Evolutionary conservation across 108 stramenopile species (phyloP).

Genomic region (Phaeodactylum tricornutum): DNA sequence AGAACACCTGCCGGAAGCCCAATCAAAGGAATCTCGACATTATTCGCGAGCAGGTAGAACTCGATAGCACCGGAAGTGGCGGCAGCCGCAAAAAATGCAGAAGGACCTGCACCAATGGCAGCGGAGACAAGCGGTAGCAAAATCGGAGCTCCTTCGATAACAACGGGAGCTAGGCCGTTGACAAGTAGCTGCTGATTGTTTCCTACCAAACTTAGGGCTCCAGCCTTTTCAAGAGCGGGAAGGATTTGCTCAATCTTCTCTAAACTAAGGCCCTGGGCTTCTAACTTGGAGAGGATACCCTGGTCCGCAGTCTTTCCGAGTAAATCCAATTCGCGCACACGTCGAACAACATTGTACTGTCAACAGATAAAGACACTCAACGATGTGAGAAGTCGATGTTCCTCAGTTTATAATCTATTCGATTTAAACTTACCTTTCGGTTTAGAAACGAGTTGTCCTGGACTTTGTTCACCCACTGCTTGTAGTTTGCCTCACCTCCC

Average conservation of each 20-base stretch:
- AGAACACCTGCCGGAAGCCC: slow-evolving; percentile 53
- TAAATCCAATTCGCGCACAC: slow-evolving; percentile 77
- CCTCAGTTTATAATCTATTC: neutral
- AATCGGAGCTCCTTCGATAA: slow-evolving; percentile 73
- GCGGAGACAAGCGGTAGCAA: slow-evolving; percentile 65
- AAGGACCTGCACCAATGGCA: slow-evolving; percentile 60
- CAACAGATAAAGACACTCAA: neutral
- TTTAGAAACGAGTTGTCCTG: slow-evolving; percentile 72
- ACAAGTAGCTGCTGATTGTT: slow-evolving; percentile 83
- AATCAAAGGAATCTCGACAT: slow-evolving; percentile 68
- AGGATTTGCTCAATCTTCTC: slow-evolving; percentile 60
- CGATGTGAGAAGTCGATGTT: neutral
- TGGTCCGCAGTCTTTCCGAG: slow-evolving; percentile 67
- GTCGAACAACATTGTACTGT: slow-evolving; percentile 72
- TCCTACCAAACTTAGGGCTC: slow-evolving; percentile 54
- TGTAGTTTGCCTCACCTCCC: slow-evolving; percentile 78
- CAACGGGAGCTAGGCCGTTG: slow-evolving; percentile 64
- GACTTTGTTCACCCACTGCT: slow-evolving; percentile 67
- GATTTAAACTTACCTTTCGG: slow-evolving; percentile 69
- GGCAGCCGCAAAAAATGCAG: slow-evolving; percentile 60
- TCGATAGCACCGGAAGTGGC: slow-evolving; percentile 45
- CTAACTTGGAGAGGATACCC: slow-evolving; percentile 73
- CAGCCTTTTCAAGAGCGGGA: slow-evolving; percentile 57
- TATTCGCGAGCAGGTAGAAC: slow-evolving; percentile 33
- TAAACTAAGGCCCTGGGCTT: slow-evolving; percentile 69